These are phyloP conservation scores for Fraxinus velutina DNA, from an alignment of 305 asterid genomes.

Conservation along the genomic window DNA sequence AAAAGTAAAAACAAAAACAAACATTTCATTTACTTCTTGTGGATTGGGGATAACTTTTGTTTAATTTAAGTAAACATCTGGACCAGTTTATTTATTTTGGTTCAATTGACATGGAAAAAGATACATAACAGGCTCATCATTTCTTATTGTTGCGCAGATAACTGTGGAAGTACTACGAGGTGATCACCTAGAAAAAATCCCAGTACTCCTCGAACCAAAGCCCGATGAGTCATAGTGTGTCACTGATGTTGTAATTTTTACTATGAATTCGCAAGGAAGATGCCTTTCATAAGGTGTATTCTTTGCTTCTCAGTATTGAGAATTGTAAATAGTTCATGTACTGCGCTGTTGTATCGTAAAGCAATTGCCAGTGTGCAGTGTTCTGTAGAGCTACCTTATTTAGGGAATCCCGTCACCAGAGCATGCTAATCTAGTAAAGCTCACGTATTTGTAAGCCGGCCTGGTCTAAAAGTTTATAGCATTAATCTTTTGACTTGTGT, in stretches of 20 bases:
- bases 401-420: neutral
- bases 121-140: neutral
- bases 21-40: neutral
- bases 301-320: slow-evolving; percentile 21
- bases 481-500: neutral
- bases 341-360: slow-evolving; percentile 13
- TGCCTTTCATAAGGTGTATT: slow-evolving; percentile 10
- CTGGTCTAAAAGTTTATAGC: neutral
- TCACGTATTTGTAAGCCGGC: neutral
- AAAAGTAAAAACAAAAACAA: neutral
- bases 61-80: neutral
- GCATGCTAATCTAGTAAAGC: neutral
- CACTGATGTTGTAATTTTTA: slow-evolving; percentile 18
- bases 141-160: slow-evolving; percentile 43
- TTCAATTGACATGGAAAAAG: neutral
- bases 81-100: neutral
- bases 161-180: slow-evolving; percentile 85
- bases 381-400: slow-evolving; percentile 20
- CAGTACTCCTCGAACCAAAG: slow-evolving; percentile 81
- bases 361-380: slow-evolving; percentile 15
- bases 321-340: slow-evolving; percentile 31
- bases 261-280: neutral
- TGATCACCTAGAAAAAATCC: slow-evolving; percentile 82
- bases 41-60: neutral
- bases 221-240: slow-evolving; percentile 63